Evolutionary conservation across 495 filamentous ascomycete genomes (phyloP).

Genomic region (Penicillium bialowiezense): DNA sequence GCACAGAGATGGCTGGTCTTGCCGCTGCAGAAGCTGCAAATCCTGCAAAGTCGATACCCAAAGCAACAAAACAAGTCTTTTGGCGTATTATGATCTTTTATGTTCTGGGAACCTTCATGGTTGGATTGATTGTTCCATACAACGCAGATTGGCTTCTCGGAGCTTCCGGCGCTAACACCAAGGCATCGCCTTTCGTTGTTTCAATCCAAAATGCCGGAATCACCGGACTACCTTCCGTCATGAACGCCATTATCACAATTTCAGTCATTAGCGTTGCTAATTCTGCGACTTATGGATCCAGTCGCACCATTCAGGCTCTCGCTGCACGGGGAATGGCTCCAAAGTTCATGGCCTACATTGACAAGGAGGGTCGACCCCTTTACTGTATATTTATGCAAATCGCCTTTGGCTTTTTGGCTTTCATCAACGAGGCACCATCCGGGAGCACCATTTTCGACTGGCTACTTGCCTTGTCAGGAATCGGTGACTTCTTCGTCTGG

Average conservation of each 20-base stretch:
- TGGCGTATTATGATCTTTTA: slow-evolving; percentile 78
- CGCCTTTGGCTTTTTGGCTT: slow-evolving; percentile 53
- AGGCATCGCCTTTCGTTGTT: slow-evolving; percentile 72
- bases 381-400: slow-evolving; percentile 52
- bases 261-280: slow-evolving; percentile 66
- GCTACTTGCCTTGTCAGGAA: slow-evolving; percentile 67
- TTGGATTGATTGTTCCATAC: slow-evolving; percentile 67
- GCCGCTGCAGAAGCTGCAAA: slow-evolving; percentile 68
- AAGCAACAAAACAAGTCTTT: slow-evolving; percentile 71
- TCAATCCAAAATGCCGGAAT: slow-evolving; percentile 67
- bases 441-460: slow-evolving; percentile 51
- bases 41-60: slow-evolving; percentile 61
- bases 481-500: slow-evolving; percentile 69
- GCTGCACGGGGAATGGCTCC: slow-evolving; percentile 57
- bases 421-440: slow-evolving; percentile 45
- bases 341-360: slow-evolving; percentile 53
- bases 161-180: slow-evolving; percentile 43
- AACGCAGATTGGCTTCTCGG: slow-evolving; percentile 45
- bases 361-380: slow-evolving; percentile 55
- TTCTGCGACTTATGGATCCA: slow-evolving; percentile 60
- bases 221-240: slow-evolving; percentile 62
- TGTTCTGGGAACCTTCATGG: slow-evolving; percentile 67
- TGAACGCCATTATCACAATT: slow-evolving; percentile 72
- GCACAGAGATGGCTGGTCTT: slow-evolving; percentile 71
- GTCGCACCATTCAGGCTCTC: slow-evolving; percentile 63